These are phyloP conservation scores for Boletellus emodensis DNA, from an alignment of 768 basidiomycete species.

Conservation along the genomic window DNA sequence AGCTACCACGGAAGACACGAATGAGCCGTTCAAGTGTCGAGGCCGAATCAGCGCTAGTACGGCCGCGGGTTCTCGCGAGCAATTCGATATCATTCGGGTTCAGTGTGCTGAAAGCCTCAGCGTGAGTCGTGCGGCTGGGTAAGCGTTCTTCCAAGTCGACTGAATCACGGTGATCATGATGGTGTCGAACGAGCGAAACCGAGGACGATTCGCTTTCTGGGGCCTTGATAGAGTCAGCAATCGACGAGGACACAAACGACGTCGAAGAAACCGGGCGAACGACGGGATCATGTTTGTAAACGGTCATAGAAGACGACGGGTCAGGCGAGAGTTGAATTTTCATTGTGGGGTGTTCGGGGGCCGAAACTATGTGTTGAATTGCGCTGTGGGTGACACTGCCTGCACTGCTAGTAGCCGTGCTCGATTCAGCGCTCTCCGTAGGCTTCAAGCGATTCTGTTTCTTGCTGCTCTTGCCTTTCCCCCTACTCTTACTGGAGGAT, in stretches of 20 bases:
- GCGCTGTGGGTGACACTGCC: conserved; percentile 21
- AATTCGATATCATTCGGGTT: conserved; percentile 52
- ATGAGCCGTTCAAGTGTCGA: conserved; percentile 22
- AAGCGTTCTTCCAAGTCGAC: conserved; percentile 24
- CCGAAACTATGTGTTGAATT: conserved; percentile 6
- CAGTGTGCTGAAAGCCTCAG: conserved; percentile 57
- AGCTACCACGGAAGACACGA: conserved; percentile 17
- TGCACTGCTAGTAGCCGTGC: conserved; percentile 28
- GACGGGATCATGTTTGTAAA: conserved; percentile 1
- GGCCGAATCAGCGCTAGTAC: conserved; percentile 16
- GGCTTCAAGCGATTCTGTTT: conserved; percentile 23
- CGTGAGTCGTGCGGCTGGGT: conserved; percentile 54
- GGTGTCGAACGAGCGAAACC: conserved; percentile 5
- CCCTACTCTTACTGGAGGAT: conserved; percentile 30
- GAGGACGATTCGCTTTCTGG: conserved; percentile 11
- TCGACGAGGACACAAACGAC: conserved; percentile 10
- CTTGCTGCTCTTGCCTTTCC: conserved; percentile 22
- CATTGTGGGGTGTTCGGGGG: conserved; percentile 4
- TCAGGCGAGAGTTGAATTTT: conserved; percentile 18
- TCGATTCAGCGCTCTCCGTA: conserved; percentile 32
- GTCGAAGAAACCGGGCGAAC: conserved; percentile 23
- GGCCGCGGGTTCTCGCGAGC: conserved; percentile 31
- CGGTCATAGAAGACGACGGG: conserved; percentile 14
- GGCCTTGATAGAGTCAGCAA: background rate
- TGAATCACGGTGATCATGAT: conserved; percentile 24